A percentile compares a stretch with the other conserved stretches of the same genome.
Conservation (phyloP, 2,329 filamentous ascomycete genomes). For the Laburnicola sp. region DNA sequence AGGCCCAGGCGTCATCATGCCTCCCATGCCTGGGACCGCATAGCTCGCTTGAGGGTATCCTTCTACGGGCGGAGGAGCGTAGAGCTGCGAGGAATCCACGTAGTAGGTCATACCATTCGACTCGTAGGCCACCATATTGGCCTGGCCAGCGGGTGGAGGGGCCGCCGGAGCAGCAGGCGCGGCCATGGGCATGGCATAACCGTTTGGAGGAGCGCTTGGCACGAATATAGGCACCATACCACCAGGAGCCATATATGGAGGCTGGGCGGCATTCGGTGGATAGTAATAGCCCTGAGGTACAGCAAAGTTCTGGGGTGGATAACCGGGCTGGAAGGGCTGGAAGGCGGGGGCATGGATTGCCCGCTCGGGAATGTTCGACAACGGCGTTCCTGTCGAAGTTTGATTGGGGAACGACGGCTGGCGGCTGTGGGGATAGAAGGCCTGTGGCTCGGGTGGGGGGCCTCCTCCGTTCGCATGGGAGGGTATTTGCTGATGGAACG, state of each 20-base stretch:
- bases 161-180: conserved; percentile 38
- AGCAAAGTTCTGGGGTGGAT: conserved; percentile 51
- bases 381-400: conserved; percentile 72
- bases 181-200: conserved; percentile 47
- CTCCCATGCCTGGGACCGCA: conserved; percentile 67
- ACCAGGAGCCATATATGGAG: conserved; percentile 51
- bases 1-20: conserved; percentile 71
- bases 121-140: conserved; percentile 74
- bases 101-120: conserved; percentile 97
- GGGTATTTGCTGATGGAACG: conserved; percentile 95
- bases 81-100: conserved; percentile 76
- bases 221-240: conserved; percentile 61
- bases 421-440: conserved; percentile 64
- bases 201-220: conserved; percentile 57
- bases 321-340: conserved; percentile 65
- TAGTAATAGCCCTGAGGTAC: conserved; percentile 66
- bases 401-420: conserved; percentile 72
- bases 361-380: conserved; percentile 90
- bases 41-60: conserved; percentile 52
- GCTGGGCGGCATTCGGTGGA: conserved; percentile 42
- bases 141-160: conserved; percentile 44
- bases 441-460: conserved; percentile 50
- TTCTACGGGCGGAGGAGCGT: conserved; percentile 51
- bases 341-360: conserved; percentile 90
- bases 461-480: conserved; percentile 66